These are phyloP conservation scores for Xylaria longipes DNA, from an alignment of 495 filamentous ascomycete species.

Conservation along the genomic window DNA sequence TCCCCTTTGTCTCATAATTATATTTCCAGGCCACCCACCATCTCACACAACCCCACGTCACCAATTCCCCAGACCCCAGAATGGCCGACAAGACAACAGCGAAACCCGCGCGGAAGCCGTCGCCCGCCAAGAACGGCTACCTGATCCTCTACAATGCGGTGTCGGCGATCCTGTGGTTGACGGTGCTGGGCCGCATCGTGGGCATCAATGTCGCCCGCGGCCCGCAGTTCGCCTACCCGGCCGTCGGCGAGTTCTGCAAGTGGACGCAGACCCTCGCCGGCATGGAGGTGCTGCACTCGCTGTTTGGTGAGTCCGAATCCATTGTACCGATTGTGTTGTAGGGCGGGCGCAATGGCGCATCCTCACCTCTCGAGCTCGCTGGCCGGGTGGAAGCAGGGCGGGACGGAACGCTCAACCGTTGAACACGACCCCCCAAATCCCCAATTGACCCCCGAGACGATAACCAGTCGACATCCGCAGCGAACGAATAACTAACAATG, in stretches of 20 bases:
- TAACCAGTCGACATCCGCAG: not conserved
- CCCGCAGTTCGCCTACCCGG: constrained; percentile 48
- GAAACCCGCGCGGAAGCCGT: constrained; percentile 39
- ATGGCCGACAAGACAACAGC: constrained; percentile 31
- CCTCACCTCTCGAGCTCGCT: not conserved
- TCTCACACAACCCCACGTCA: constrained; percentile 7
- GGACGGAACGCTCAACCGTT: not conserved
- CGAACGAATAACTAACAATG: not conserved
- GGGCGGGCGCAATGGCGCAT: not conserved
- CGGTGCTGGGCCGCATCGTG: constrained; percentile 66
- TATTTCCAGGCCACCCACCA: not conserved
- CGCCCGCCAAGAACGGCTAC: constrained; percentile 62
- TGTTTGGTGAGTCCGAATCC: constrained; percentile 57
- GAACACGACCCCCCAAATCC: not conserved
- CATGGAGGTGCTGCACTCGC: constrained; percentile 82
- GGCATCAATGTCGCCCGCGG: constrained; percentile 40
- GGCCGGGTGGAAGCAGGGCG: not conserved
- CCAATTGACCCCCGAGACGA: not conserved
- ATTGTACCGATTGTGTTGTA: not conserved
- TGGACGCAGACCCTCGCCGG: constrained; percentile 83
- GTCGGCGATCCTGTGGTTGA: constrained; percentile 76
- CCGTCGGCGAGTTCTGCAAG: constrained; percentile 68
- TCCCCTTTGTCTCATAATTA: not conserved
- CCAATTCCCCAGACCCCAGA: not conserved
- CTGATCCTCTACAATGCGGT: constrained; percentile 83